A percentile compares a stretch with the other conserved stretches of the same genome.
These are phyloP conservation scores for Colletotrichum viniferum DNA, from an alignment of 2,329 filamentous ascomycete genomes.

Conservation along the genomic window DNA sequence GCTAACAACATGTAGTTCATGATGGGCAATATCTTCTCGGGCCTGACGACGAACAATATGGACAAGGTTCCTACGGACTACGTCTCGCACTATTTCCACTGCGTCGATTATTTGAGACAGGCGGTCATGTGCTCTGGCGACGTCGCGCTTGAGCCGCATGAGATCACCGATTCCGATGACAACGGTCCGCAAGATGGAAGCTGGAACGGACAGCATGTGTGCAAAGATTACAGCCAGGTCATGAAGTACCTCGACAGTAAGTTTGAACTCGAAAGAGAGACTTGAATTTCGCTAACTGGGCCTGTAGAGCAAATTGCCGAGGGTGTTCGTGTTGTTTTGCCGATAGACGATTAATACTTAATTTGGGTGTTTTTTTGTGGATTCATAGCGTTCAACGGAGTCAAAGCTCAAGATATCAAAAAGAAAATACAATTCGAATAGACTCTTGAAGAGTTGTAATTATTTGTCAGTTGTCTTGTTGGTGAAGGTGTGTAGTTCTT, in stretches of 20 bases:
- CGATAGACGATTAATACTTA: slow-evolving; percentile 24
- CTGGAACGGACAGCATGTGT: slow-evolving; percentile 46
- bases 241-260: slow-evolving; percentile 38
- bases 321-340: slow-evolving; percentile 26
- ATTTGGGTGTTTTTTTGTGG: background rate
- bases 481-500: background rate
- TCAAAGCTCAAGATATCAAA: background rate
- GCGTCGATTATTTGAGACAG: slow-evolving; percentile 46
- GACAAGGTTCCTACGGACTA: slow-evolving; percentile 29
- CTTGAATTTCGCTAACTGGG: background rate
- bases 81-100: slow-evolving; percentile 42
- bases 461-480: background rate
- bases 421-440: background rate
- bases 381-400: background rate
- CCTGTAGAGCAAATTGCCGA: slow-evolving; percentile 25
- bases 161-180: slow-evolving; percentile 40
- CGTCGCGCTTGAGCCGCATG: slow-evolving; percentile 38
- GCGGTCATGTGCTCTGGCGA: slow-evolving; percentile 41
- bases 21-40: slow-evolving; percentile 37
- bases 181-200: slow-evolving; percentile 40
- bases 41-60: slow-evolving; percentile 23
- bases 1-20: slow-evolving; percentile 28
- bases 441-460: background rate
- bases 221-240: slow-evolving; percentile 40
- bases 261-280: background rate